Base-by-base conservation (phyloP, 164 flowering plant genomes). In the Stephania cephalantha region DNA sequence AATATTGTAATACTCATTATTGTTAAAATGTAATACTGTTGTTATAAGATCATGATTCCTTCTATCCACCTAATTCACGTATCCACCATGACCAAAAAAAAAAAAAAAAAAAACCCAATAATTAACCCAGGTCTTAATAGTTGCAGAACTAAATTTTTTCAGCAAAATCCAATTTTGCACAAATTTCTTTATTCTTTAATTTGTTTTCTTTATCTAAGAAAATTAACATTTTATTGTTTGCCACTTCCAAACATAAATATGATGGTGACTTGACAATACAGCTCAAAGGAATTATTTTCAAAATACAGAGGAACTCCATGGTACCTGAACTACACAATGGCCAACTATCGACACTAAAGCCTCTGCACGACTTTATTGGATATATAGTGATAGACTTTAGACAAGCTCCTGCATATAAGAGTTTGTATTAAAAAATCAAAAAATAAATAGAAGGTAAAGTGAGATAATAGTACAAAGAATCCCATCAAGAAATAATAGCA, bases 311-410 rank as follows among this genome's bases (percentile, higher is more conserved):
- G 52, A 53, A 53, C 35, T 29, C 53, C 71, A 75, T 5, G 46
- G 45, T 87, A 92, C 99, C 99, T 17, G 88, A 84, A 78, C 75
- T 75, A 80, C 90, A 82, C 5, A 93, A 79, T 67, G 97, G 97
- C 99, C 99, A 95, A 73, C 85, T 85, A 52, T 90, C 85, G 44
- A 84, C 90, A 64, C 73, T 86, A 83, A 95, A 95, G 71, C 99
- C 98, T 25, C 81, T 89, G 85, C 99, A 95, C 15, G 99, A 95
- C 81, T 95, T 95, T 80, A 95, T 92, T 70, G 99, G 99, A 77
- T 92, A 95, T 70, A 95, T 58, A 22, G 81, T 81, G 8, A 95
- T 90, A n/a, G 94, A 88, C 80, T 85, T 87, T 22, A 95, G 87
- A 76, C 78, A 78, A 71, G 73, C 69, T 68, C 70, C 70, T 9